Evolutionary conservation across 2,329 filamentous ascomycete genomes (phyloP).

Genomic region (Aureobasidium sp.): DNA sequence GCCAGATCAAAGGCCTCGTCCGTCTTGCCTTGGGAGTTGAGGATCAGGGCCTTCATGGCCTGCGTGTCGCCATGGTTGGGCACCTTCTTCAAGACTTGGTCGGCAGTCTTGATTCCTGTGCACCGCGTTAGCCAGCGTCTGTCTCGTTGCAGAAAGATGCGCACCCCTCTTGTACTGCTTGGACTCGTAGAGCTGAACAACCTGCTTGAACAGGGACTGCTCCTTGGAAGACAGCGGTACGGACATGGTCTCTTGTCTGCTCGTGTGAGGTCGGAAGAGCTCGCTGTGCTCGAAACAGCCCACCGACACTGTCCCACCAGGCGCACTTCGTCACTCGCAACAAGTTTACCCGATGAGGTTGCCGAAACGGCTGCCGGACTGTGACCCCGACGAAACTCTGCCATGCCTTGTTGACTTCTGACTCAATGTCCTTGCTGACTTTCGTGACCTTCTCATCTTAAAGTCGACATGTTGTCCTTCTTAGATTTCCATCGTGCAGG

Average conservation of each 20-base stretch:
- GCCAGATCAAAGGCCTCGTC: constrained; percentile 91
- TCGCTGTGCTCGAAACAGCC: neutral
- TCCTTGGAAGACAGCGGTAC: constrained; percentile 76
- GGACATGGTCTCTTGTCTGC: constrained; percentile 14
- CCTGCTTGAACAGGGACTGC: constrained; percentile 83
- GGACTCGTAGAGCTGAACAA: constrained; percentile 93
- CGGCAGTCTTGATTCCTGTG: constrained; percentile 80
- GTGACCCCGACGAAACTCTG: neutral
- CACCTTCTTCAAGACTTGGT: constrained; percentile 91
- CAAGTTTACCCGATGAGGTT: neutral
- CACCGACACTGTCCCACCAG: neutral
- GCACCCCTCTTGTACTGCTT: constrained; percentile 91
- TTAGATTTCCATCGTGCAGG: neutral
- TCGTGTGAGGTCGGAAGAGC: neutral
- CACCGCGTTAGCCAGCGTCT: constrained; percentile 20
- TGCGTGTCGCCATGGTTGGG: constrained; percentile 96
- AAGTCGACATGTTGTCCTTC: neutral
- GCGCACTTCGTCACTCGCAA: constrained; percentile 1
- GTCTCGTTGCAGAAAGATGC: constrained; percentile 12
- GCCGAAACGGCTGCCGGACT: neutral
- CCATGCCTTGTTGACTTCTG: neutral
- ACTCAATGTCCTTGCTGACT: neutral
- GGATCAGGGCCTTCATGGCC: constrained; percentile 96
- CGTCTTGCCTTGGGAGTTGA: constrained; percentile 84
- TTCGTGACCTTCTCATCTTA: neutral